Evolutionary conservation across 331 rosid genomes (phyloP).

Genomic region (Malus hybrid): DNA sequence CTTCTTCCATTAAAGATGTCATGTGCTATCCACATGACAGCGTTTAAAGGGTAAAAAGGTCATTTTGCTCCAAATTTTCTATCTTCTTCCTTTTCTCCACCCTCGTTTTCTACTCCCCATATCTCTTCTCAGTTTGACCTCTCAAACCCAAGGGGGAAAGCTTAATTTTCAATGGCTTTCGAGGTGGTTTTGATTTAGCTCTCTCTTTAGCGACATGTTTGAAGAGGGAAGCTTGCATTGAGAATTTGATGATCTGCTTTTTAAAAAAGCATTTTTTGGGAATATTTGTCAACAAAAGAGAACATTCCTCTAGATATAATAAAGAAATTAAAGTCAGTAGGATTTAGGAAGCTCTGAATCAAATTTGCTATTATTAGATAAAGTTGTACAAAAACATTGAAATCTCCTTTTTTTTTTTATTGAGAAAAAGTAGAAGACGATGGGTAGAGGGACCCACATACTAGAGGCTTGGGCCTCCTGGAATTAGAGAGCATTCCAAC

Average conservation of each 20-base stretch:
- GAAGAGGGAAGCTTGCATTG: background rate
- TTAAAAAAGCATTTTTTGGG: conserved; percentile 15
- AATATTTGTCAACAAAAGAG: too few species aligned
- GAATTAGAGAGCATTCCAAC: conserved; percentile 71
- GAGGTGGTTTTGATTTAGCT: background rate
- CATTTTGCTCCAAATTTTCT: too few species aligned
- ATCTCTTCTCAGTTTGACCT: too few species aligned
- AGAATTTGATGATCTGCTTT: background rate
- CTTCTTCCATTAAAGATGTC: too few species aligned
- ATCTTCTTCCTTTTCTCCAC: too few species aligned
- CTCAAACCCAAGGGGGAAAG: too few species aligned
- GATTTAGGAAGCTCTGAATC: conserved; percentile 22
- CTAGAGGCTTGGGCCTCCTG: conserved; percentile 71
- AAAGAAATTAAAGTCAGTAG: conserved; percentile 17
- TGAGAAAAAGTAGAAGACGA: conserved; percentile 33
- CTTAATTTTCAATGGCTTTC: background rate
- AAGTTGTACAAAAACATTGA: conserved; percentile 9
- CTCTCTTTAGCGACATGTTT: background rate
- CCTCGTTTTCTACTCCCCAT: too few species aligned
- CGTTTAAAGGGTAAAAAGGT: too few species aligned
- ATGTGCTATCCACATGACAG: too few species aligned
- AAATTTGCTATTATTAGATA: conserved; percentile 23
- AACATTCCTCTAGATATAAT: background rate
- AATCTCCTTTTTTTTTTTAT: conserved; percentile 20
- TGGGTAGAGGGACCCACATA: conserved; percentile 42